These are phyloP conservation scores for Taiozyma sp. DNA, from an alignment of 1,139 yeast genomes.

Conservation along the genomic window DNA sequence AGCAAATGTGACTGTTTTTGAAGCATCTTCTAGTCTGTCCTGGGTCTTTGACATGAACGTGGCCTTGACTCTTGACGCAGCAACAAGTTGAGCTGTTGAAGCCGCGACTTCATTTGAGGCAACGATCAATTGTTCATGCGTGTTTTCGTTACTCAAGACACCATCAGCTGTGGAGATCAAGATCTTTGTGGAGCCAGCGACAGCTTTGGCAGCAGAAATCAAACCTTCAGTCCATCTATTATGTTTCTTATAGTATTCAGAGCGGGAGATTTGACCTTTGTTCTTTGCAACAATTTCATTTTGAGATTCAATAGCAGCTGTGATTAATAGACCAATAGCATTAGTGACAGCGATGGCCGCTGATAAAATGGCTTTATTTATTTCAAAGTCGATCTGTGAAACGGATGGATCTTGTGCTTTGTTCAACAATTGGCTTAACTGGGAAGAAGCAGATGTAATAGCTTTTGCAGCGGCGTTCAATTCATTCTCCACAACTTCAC, in stretches of 20 bases:
- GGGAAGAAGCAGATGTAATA: conserved; percentile 61
- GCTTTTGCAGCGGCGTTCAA: conserved; percentile 69
- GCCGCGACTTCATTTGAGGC: conserved; percentile 93
- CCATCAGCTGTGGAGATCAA: conserved; percentile 87
- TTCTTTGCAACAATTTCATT: conserved; percentile 76
- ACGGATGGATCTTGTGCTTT: conserved; percentile 48
- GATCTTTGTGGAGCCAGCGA: conserved; percentile 78
- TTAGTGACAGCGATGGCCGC: conserved; percentile 82
- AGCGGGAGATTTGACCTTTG: conserved; percentile 58
- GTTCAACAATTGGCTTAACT: conserved; percentile 49
- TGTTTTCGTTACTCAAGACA: conserved; percentile 55
- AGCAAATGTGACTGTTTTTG: conserved; percentile 66
- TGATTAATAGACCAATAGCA: conserved; percentile 68
- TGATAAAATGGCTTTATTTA: conserved; percentile 71
- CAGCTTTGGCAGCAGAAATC: conserved; percentile 86
- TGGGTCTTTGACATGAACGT: conserved; percentile 75
- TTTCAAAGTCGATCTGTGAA: conserved; percentile 58
- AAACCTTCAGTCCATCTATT: conserved; percentile 95
- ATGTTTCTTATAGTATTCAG: conserved; percentile 82
- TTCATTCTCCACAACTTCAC: conserved; percentile 67
- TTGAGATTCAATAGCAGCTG: conserved; percentile 80
- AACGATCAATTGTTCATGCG: conserved; percentile 83
- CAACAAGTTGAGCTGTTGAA: conserved; percentile 88
- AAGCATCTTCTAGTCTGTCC: conserved; percentile 65
- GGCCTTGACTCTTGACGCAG: conserved; percentile 88